Evolutionary conservation across 371 early-diverging fungal species (phyloP).

Genomic region (Mycotypha africana): DNA sequence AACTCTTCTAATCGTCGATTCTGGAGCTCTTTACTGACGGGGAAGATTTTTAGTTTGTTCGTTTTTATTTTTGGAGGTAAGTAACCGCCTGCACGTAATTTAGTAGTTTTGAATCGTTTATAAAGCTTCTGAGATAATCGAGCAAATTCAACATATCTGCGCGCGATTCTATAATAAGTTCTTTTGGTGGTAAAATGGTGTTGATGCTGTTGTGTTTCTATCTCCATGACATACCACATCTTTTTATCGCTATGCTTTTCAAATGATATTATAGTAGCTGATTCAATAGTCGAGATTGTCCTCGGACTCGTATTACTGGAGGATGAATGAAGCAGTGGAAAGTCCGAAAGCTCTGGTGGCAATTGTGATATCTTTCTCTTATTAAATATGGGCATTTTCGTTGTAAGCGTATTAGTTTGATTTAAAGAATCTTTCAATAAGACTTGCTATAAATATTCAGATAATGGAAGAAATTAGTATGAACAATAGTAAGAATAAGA

Average conservation of each 20-base stretch:
- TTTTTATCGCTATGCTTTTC: slow-evolving; percentile 21
- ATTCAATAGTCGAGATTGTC: slow-evolving; percentile 1
- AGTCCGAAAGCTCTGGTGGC: too few species aligned
- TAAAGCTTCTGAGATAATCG: slow-evolving; percentile 21
- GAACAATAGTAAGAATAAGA: too few species aligned
- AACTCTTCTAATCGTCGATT: slow-evolving; percentile 19
- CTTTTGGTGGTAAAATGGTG: neutral
- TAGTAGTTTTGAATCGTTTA: slow-evolving; percentile 8
- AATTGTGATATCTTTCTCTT: too few species aligned
- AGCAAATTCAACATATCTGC: slow-evolving; percentile 19
- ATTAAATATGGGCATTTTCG: neutral
- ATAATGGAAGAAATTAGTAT: neutral
- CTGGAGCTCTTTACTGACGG: slow-evolving; percentile 6
- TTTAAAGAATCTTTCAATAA: neutral
- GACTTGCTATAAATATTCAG: too few species aligned
- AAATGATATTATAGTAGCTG: slow-evolving; percentile 13
- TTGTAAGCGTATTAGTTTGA: neutral
- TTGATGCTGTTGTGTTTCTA: slow-evolving; percentile 7
- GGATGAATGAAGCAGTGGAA: neutral
- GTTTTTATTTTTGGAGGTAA: slow-evolving; percentile 15
- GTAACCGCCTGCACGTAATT: slow-evolving; percentile 1
- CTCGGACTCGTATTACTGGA: neutral
- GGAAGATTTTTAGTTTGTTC: slow-evolving; percentile 3
- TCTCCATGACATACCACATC: slow-evolving; percentile 13
- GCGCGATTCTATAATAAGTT: slow-evolving; percentile 5